Evolutionary conservation across 441 rosid genomes (phyloP).

Genomic region (Bocquillonia castaneifolia): DNA sequence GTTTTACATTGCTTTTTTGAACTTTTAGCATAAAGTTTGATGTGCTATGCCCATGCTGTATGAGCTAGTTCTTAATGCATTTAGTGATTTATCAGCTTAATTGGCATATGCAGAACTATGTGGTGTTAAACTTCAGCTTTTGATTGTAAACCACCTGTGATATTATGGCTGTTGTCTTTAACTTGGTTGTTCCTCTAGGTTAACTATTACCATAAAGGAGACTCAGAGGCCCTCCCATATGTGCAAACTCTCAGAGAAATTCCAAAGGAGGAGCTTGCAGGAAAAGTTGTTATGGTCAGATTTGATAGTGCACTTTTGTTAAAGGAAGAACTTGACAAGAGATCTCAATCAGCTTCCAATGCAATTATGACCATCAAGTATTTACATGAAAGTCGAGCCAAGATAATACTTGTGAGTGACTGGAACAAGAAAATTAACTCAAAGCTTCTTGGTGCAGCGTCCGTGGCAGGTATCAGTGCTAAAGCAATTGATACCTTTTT

Average conservation of each 20-base stretch:
- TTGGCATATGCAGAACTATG: neutral
- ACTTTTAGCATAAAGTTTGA: neutral
- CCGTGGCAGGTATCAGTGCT: slow-evolving; percentile 42
- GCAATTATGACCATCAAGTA: slow-evolving; percentile 48
- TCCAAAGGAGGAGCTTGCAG: slow-evolving; percentile 49
- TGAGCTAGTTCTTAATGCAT: neutral
- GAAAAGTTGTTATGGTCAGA: slow-evolving; percentile 66
- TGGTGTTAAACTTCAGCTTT: neutral
- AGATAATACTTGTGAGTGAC: slow-evolving; percentile 47
- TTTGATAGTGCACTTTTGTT: slow-evolving; percentile 53
- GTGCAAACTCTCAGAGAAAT: slow-evolving; percentile 54
- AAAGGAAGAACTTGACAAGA: slow-evolving; percentile 33
- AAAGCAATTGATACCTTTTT: slow-evolving; percentile 8
- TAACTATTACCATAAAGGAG: slow-evolving; percentile 28
- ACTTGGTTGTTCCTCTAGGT: slow-evolving; percentile 31
- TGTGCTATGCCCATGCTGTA: neutral
- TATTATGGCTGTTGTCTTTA: neutral
- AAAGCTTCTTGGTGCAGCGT: slow-evolving; percentile 31
- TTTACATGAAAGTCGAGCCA: slow-evolving; percentile 46
- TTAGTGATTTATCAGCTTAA: slow-evolving; percentile 2
- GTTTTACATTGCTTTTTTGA: neutral
- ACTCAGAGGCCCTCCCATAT: slow-evolving; percentile 38
- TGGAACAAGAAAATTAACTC: slow-evolving; percentile 40
- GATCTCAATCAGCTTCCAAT: slow-evolving; percentile 30
- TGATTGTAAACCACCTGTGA: slow-evolving; percentile 15